phyloP scores from a whole-genome alignment of 2,329 filamentous ascomycete genomes.

The Verticillium longisporum region DNA sequence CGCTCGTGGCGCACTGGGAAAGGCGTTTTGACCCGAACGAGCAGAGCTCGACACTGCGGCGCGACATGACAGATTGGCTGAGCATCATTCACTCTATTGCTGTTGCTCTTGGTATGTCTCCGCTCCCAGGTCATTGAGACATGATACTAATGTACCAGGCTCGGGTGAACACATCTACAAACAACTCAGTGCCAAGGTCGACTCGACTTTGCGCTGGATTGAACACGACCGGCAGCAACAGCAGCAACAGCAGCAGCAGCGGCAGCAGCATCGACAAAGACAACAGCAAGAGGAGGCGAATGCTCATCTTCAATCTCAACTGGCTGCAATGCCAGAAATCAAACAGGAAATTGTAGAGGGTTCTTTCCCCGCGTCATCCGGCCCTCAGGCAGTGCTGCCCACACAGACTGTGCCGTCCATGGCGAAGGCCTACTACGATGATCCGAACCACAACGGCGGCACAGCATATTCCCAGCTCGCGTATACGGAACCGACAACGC shows the following conservation, averaged over 20 bases:
- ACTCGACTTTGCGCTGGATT: background rate
- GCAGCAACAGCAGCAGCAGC: slow-evolving; percentile 28
- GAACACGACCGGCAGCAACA: slow-evolving; percentile 26
- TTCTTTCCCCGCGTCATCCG: slow-evolving; percentile 3
- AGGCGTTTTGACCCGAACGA: slow-evolving; percentile 53
- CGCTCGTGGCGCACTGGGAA: slow-evolving; percentile 63
- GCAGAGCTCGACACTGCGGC: slow-evolving; percentile 53
- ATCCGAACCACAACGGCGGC: slow-evolving; percentile 17
- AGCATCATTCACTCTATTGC: slow-evolving; percentile 61
- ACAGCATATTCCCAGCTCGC: slow-evolving; percentile 21
- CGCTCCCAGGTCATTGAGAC: no score
- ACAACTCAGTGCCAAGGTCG: background rate
- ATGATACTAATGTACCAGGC: slow-evolving; percentile 23
- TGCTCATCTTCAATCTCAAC: slow-evolving; percentile 8
- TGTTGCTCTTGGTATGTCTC: background rate
- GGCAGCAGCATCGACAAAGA: slow-evolving; percentile 27
- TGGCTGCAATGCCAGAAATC: slow-evolving; percentile 2
- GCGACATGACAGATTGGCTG: slow-evolving; percentile 66
- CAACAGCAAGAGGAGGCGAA: slow-evolving; percentile 11
- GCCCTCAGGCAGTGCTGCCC: slow-evolving; percentile 2
- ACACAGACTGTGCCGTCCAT: slow-evolving; percentile 8
- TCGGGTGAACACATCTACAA: slow-evolving; percentile 33
- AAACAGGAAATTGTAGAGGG: slow-evolving; percentile 6
- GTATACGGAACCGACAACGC: slow-evolving; percentile 20
- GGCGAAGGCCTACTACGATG: slow-evolving; percentile 22